A percentile compares a stretch with the other conserved stretches of the same genome.
phyloP scores from a whole-genome alignment of 2,329 filamentous ascomycete species.

The Sporothrix sp. region DNA sequence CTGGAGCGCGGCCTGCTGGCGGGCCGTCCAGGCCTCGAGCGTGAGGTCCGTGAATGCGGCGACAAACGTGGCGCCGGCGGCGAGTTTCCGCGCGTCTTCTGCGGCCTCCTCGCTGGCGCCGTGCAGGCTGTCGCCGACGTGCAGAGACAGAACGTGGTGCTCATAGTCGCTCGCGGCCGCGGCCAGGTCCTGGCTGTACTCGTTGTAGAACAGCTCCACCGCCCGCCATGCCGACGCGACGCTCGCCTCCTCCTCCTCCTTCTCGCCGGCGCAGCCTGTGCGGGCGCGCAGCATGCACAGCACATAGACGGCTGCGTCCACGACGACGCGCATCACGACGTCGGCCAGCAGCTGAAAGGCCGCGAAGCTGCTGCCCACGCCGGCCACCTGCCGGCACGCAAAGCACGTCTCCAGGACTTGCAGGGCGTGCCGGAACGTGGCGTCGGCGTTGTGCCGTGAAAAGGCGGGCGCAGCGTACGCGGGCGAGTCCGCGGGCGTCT shows the following conservation, averaged over 20 bases:
- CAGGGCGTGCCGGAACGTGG: constrained; percentile 21
- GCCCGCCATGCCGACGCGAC: constrained; percentile 21
- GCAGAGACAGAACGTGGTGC: neutral
- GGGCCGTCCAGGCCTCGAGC: constrained; percentile 14
- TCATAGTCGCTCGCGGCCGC: constrained; percentile 10
- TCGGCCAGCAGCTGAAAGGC: constrained; percentile 24
- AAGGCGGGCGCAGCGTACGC: constrained; percentile 13
- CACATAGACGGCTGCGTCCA: constrained; percentile 26
- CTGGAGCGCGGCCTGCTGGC: neutral
- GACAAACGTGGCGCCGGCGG: constrained; percentile 2
- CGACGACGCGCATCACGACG: constrained; percentile 20
- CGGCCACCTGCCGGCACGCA: constrained; percentile 10
- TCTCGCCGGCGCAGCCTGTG: neutral
- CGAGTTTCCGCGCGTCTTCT: neutral
- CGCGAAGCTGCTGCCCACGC: constrained; percentile 21
- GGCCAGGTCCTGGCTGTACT: constrained; percentile 16
- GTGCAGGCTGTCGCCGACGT: neutral
- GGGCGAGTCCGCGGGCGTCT: neutral
- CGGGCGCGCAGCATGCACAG: constrained; percentile 24
- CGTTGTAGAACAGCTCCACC: constrained; percentile 20
- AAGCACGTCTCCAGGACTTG: constrained; percentile 19
- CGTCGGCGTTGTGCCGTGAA: constrained; percentile 19
- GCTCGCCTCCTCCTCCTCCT: neutral
- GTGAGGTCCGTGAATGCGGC: constrained; percentile 14
- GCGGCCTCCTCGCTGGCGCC: constrained; percentile 4